A percentile compares a stretch with the other conserved stretches of the same genome.
Evolutionary conservation across 306 rosid species (phyloP).

Genomic region (Prunus padus): DNA sequence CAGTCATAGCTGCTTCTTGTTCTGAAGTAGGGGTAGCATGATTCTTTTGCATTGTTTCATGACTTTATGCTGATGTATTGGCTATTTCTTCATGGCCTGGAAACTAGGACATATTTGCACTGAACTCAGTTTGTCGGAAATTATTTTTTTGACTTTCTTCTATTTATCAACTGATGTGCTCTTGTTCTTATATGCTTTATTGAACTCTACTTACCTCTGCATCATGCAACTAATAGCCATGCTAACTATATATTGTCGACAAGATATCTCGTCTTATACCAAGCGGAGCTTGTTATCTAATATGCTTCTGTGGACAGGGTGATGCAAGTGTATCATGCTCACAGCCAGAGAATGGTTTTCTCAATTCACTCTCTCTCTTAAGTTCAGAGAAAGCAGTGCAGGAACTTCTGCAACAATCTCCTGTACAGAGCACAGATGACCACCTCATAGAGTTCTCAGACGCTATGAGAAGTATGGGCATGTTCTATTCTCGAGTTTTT

Average conservation of each 20-base stretch:
- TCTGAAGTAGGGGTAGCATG: background rate
- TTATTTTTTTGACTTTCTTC: background rate
- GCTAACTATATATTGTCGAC: background rate
- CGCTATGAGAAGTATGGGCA: conserved; percentile 80
- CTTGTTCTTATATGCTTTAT: background rate
- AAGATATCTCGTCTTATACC: background rate
- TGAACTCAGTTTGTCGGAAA: background rate
- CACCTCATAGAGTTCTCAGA: conserved; percentile 97
- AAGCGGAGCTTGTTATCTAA: conserved; percentile 11
- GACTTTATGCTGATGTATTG: background rate
- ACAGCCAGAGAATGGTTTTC: conserved; percentile 61
- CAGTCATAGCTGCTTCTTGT: background rate
- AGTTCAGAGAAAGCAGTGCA: conserved; percentile 72
- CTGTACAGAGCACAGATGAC: conserved; percentile 71
- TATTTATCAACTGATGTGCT: background rate
- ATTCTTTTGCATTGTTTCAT: background rate
- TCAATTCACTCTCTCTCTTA: conserved; percentile 56
- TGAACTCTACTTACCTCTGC: background rate
- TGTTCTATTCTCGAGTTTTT: conserved; percentile 17
- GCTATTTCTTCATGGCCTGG: background rate
- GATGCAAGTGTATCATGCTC: conserved; percentile 48
- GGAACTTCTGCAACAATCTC: conserved; percentile 68
- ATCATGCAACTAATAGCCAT: background rate
- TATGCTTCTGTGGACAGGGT: conserved; percentile 49
- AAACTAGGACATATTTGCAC: background rate